A percentile compares a stretch with the other conserved stretches of the same genome.
These are phyloP conservation scores for Pseudoscleropodium purum DNA, from an alignment of 225 moss, liverwort and hornwort species.

Conservation along the genomic window DNA sequence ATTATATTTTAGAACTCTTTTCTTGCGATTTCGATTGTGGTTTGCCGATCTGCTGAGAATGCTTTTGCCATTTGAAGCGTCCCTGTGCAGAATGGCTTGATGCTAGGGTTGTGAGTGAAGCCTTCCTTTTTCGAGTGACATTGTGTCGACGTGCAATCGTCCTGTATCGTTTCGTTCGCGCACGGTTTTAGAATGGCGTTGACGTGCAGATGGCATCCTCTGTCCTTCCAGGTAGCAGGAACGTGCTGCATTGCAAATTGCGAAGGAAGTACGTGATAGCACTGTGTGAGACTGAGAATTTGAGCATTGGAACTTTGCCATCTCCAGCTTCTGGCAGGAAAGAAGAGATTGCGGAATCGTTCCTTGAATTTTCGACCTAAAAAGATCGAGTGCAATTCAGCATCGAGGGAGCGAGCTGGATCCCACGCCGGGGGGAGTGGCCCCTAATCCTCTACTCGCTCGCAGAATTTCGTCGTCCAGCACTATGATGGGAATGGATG, in stretches of 20 bases:
- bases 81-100: background rate
- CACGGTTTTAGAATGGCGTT: background rate
- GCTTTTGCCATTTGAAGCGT: background rate
- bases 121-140: background rate
- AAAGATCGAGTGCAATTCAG: constrained; percentile 23
- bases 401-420: constrained; percentile 66
- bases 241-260: background rate
- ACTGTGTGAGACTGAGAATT: background rate
- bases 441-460: constrained; percentile 66
- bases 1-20: background rate
- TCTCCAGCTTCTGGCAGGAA: background rate
- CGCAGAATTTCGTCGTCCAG: constrained; percentile 54
- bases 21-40: too few relatives aligned
- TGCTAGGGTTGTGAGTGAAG: background rate
- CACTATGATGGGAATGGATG: constrained; percentile 54
- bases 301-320: background rate
- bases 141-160: background rate
- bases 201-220: background rate
- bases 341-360: background rate
- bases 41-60: background rate
- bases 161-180: background rate
- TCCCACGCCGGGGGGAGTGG: constrained; percentile 59
- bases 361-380: background rate
- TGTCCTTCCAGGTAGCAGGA: background rate
- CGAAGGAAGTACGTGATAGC: background rate